Conservation (phyloP, 2,329 filamentous ascomycete genomes). For the Hypoxylon sp. region DNA sequence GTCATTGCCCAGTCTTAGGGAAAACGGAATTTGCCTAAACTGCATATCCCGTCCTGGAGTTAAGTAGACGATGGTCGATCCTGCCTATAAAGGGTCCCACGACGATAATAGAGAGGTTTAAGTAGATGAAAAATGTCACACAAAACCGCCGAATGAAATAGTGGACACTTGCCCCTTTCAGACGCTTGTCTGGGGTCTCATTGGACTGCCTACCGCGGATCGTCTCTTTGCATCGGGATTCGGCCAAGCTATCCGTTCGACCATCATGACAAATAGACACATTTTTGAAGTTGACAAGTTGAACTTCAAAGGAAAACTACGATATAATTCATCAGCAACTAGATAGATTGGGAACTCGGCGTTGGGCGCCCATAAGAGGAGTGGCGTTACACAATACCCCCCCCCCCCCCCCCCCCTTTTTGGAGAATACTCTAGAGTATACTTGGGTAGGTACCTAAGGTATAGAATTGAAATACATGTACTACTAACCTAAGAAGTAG, state of each 20-base stretch:
- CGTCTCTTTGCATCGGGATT: slow-evolving; percentile 33
- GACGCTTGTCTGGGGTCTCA: slow-evolving; percentile 11
- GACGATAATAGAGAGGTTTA: slow-evolving; percentile 28
- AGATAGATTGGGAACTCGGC: too few relatives aligned
- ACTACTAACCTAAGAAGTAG: too few relatives aligned
- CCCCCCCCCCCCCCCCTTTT: too few relatives aligned
- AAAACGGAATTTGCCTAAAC: slow-evolving; percentile 39
- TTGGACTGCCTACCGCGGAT: slow-evolving; percentile 26
- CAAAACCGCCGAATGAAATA: slow-evolving; percentile 33
- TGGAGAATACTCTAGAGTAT: too few relatives aligned
- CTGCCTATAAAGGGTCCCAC: slow-evolving; percentile 27
- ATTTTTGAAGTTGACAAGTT: not conserved
- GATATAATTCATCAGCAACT: too few relatives aligned
- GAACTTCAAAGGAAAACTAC: not conserved
- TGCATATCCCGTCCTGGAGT: slow-evolving; percentile 26
- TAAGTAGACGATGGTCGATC: slow-evolving; percentile 31
- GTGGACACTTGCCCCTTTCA: slow-evolving; percentile 31
- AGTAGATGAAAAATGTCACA: slow-evolving; percentile 29
- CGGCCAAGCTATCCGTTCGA: slow-evolving; percentile 35
- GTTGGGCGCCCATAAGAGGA: too few relatives aligned
- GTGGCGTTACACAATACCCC: not conserved
- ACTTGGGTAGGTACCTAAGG: too few relatives aligned
- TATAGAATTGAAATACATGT: too few relatives aligned
- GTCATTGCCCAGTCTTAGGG: slow-evolving; percentile 1
- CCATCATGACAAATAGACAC: slow-evolving; percentile 1